Evolutionary conservation across 2,329 filamentous ascomycete species (phyloP), one percentile per base, ranked within the genome.

Genomic region (Thielaviopsis ethacetica): DNA sequence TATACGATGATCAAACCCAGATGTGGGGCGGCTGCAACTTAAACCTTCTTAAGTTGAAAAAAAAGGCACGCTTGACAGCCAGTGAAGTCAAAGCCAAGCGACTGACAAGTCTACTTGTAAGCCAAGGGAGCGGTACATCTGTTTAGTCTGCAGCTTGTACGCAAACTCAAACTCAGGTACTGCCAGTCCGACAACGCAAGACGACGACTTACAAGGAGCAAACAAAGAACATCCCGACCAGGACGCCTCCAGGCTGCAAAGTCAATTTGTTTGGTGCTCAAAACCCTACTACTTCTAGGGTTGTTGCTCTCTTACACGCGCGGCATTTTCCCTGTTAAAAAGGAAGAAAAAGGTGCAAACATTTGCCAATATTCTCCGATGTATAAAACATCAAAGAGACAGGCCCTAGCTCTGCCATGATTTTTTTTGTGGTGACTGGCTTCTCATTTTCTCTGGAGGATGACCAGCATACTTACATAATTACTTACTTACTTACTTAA

Each of bases 21-120:
- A 38, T 54, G 53, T 30, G 53, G 53, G 53, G 9, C 53, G 15
- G 53, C 27, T 54, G 53, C 27, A 54, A 38, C 53, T 54, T 54
- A 21, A 54, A 54, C 53, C 9, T 21, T 49, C 10, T 44, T 44
- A 17, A 44, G 38, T 34, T 53, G 13, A 34, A 53, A n/a, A 34
- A 10, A n/a, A n/a, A 17, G 10, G 52, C 52, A 53, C 1, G 10
- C 50, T 53, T 22, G 12, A 51, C 19, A 51, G 17, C 17, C 10
- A 51, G 3, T 34, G 10, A 13, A 19, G 13, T 22, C 22, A 21
- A n/a, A 22, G 17, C 21, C n/a, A 26, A 53, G 27, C 24, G 6
- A 26, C 24, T 26, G 24, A 26, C 24, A 26, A 26, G 19, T 24
- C 21, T 7, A 22, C 50, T 53, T 27, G 30, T 34, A 12, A 17